Evolutionary conservation across 306 rosid species (phyloP).

Genomic region (Alnus rubra): DNA sequence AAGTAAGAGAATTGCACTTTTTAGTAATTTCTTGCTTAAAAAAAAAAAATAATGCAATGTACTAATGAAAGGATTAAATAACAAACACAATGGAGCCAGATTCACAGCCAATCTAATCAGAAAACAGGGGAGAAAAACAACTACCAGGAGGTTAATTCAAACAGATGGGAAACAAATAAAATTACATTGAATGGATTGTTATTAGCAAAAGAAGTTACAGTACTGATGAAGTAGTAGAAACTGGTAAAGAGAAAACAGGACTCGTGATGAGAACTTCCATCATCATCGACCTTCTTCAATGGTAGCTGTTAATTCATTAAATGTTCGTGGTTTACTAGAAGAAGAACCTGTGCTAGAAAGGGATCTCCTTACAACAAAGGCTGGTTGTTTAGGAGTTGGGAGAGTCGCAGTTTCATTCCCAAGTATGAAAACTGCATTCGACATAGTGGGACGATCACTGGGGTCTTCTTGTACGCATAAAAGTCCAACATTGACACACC

Average conservation of each 20-base stretch:
- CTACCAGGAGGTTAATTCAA: neutral
- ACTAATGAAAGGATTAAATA: too few species aligned
- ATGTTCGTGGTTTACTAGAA: too few species aligned
- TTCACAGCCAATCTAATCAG: neutral
- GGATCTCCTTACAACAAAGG: too few species aligned
- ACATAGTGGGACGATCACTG: too few species aligned
- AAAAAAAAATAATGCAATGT: neutral
- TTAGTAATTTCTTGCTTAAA: too few species aligned
- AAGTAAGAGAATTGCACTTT: too few species aligned
- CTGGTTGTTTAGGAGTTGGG: too few species aligned
- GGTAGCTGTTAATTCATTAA: constrained; percentile 18
- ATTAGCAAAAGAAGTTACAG: neutral
- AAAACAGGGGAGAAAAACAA: neutral
- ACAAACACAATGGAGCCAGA: neutral
- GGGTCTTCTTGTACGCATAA: too few species aligned
- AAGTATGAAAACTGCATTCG: too few species aligned
- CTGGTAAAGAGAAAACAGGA: constrained; percentile 11
- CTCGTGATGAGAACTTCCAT: neutral
- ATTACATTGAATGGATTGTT: neutral
- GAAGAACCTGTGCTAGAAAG: too few species aligned
- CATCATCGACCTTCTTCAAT: constrained; percentile 36
- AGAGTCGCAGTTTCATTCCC: too few species aligned
- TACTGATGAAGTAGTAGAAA: neutral
- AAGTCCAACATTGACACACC: too few species aligned
- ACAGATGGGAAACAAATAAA: neutral